Conservation (phyloP, 495 filamentous ascomycete genomes). For the Annulohypoxylon bovei region DNA sequence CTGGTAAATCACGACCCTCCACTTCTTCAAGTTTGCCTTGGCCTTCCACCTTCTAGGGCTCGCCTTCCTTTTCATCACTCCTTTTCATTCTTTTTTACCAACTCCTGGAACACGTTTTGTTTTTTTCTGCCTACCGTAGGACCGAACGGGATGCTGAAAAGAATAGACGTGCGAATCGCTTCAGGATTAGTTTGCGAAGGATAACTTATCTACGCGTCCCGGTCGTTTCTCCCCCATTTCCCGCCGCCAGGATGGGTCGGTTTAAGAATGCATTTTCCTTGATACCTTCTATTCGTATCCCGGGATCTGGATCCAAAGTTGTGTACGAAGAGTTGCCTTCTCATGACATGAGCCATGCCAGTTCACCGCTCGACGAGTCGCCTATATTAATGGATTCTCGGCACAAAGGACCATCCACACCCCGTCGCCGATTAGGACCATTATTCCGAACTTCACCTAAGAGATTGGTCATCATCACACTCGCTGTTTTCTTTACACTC, state of each 20-base stretch:
- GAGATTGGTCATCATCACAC: slow-evolving; percentile 36
- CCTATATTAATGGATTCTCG: slow-evolving; percentile 36
- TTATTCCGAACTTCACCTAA: slow-evolving; percentile 42
- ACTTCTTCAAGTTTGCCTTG: slow-evolving; percentile 35
- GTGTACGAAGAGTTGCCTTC: slow-evolving; percentile 39
- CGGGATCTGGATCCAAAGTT: slow-evolving; percentile 29
- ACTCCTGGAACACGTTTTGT: slow-evolving; percentile 2
- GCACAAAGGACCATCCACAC: slow-evolving; percentile 27
- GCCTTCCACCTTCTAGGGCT: slow-evolving; percentile 18
- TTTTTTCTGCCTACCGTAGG: slow-evolving; percentile 8
- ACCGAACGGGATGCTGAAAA: slow-evolving; percentile 30
- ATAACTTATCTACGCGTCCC: slow-evolving; percentile 20
- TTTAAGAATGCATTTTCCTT: slow-evolving; percentile 36
- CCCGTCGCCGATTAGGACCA: slow-evolving; percentile 29
- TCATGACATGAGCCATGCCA: slow-evolving; percentile 38
- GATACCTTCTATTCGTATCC: slow-evolving; percentile 30
- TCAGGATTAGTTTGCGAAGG: slow-evolving; percentile 17
- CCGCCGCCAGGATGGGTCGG: slow-evolving; percentile 26
- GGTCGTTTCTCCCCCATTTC: slow-evolving; percentile 13
- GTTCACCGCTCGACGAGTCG: slow-evolving; percentile 30
- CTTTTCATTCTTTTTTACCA: background rate
- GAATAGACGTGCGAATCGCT: slow-evolving; percentile 18
- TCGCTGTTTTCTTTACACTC: slow-evolving; percentile 36
- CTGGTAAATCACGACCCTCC: slow-evolving; percentile 30
- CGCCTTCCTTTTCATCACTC: slow-evolving; percentile 14